Evolutionary conservation across 139 green algal species (phyloP).

Genomic region (Ettlia oleoabundans): DNA sequence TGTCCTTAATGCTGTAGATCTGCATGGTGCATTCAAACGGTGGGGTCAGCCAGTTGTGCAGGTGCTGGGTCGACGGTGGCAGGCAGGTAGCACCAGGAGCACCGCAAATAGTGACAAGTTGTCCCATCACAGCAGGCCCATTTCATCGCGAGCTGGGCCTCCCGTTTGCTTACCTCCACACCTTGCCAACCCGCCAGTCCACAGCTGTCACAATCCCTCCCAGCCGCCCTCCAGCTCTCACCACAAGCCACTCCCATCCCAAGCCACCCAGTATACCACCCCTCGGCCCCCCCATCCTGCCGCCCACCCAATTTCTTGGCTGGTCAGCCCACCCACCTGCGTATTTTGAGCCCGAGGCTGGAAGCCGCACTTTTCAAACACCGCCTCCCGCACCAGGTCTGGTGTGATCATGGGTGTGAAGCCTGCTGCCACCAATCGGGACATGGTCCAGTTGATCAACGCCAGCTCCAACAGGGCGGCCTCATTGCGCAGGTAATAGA

Average conservation of each 20-base stretch:
- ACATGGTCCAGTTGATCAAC: slow-evolving; percentile 90
- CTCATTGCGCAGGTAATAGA: slow-evolving; percentile 93
- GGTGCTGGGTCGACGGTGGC: background rate
- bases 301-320: background rate
- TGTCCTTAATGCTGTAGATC: slow-evolving; percentile 89
- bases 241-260: no score
- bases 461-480: slow-evolving; percentile 95
- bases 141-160: no score
- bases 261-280: no score
- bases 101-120: no score
- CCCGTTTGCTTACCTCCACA: no score
- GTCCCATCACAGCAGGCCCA: no score
- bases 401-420: slow-evolving; percentile 94
- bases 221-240: no score
- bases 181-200: no score
- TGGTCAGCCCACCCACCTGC: slow-evolving; percentile 67
- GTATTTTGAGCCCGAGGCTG: slow-evolving; percentile 93
- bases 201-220: no score
- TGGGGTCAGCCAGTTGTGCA: background rate
- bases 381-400: slow-evolving; percentile 89
- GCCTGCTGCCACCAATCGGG: slow-evolving; percentile 65
- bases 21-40: slow-evolving; percentile 29
- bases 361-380: slow-evolving; percentile 99
- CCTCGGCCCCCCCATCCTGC: no score
- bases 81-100: background rate